Percentiles rank a stretch among this genome's conserved stretches.
phyloP scores from a whole-genome alignment of 176 grass and related monocot genomes.

The Luzula sylvatica region DNA sequence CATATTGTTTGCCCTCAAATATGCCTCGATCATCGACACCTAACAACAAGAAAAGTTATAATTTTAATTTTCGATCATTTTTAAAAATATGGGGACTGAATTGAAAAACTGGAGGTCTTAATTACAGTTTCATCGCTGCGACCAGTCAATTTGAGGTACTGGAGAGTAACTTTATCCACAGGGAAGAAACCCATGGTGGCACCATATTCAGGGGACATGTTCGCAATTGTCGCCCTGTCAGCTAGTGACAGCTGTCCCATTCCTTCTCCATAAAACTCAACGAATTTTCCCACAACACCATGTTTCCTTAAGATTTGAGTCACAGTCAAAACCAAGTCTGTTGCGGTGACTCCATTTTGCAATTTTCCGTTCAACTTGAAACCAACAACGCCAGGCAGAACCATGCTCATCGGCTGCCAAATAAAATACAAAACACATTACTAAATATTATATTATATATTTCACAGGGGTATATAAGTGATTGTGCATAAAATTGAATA shows the following conservation, averaged over 20 bases:
- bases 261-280: constrained; percentile 91
- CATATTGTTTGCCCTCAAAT: constrained; percentile 80
- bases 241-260: constrained; percentile 82
- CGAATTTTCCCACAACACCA: constrained; percentile 92
- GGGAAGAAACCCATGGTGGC: constrained; percentile 99
- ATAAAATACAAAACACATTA: constrained; percentile 3
- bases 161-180: constrained; percentile 83
- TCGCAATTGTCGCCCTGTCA: constrained; percentile 91
- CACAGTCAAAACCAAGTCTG: constrained; percentile 86
- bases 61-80: constrained; percentile 19
- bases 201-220: constrained; percentile 98
- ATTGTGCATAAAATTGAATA: background rate
- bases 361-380: constrained; percentile 73
- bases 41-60: constrained; percentile 25
- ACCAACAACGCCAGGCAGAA: constrained; percentile 86
- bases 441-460: too few relatives aligned
- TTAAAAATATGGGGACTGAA: background rate
- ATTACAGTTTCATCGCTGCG: constrained; percentile 81
- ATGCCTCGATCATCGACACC: constrained; percentile 94
- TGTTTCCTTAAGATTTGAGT: constrained; percentile 93
- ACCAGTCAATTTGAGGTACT: constrained; percentile 87
- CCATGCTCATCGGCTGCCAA: constrained; percentile 96
- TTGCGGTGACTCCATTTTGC: constrained; percentile 63
- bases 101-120: constrained; percentile 6
- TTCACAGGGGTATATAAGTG: background rate